A percentile compares a stretch with the other conserved stretches of the same genome.
These are phyloP conservation scores for Quercus tomentella DNA, from an alignment of 331 rosid genomes.

Conservation along the genomic window DNA sequence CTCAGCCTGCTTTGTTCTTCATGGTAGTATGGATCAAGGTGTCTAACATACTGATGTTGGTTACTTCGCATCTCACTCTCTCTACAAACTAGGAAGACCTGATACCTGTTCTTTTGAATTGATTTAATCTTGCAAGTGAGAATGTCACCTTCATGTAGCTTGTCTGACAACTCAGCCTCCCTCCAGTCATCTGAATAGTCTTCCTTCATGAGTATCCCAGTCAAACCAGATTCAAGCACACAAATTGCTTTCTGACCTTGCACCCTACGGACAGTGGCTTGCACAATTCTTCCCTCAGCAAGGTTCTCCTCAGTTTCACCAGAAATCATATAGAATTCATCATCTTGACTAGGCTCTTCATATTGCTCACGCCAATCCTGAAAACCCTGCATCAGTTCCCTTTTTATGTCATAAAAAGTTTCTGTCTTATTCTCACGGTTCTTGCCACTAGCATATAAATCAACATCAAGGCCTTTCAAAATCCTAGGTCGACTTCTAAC, in stretches of 20 bases:
- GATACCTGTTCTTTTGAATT: conserved; percentile 90
- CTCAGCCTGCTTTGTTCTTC: conserved; percentile 75
- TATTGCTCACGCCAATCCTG: conserved; percentile 96
- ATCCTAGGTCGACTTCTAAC: conserved; percentile 81
- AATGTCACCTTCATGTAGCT: conserved; percentile 81
- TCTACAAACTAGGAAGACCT: conserved; percentile 81
- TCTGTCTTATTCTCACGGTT: conserved; percentile 55
- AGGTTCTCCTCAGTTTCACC: conserved; percentile 94
- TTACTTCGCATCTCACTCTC: conserved; percentile 93
- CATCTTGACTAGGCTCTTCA: conserved; percentile 97
- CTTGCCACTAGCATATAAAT: conserved; percentile 65
- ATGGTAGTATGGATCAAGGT: conserved; percentile 69
- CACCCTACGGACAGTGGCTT: conserved; percentile 83
- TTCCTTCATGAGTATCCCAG: conserved; percentile 95
- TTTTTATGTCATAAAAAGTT: conserved; percentile 75
- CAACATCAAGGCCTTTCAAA: conserved; percentile 73
- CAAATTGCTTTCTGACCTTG: conserved; percentile 86
- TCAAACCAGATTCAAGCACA: conserved; percentile 90
- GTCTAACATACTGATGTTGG: conserved; percentile 46
- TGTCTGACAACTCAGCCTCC: conserved; percentile 82
- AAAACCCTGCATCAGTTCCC: conserved; percentile 91
- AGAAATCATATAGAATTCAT: conserved; percentile 93
- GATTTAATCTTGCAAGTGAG: conserved; percentile 96
- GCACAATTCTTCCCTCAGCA: conserved; percentile 91
- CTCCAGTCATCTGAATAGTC: conserved; percentile 88